Evolutionary conservation across 352 stramenopile genomes (phyloP), one percentile per base, ranked within the genome.

Genomic region (Phytophthora citricola): DNA sequence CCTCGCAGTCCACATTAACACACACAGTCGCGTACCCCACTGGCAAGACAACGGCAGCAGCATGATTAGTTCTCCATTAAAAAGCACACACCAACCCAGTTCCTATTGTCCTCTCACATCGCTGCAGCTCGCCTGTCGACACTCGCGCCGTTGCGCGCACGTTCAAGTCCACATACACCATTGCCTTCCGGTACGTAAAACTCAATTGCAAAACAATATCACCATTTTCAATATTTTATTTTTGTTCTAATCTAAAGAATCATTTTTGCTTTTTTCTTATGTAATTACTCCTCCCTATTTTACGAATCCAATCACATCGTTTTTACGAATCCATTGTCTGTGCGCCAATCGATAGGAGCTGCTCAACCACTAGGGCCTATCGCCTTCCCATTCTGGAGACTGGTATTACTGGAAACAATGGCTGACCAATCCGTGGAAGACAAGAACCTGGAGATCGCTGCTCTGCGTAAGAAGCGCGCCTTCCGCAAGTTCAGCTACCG

Each of bases 401-500:
- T 58, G 14, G 70, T 72, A 78, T 83, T 73, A 74, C 71, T 75
- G 59, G 45, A 83, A 77, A 81, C 75, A 80, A 83, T 83, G 75
- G 75, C 70, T 76, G 66, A 80, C 41, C 65, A 69, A 72, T 69
- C 72, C 26, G 54, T 69, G 40, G 81, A 93, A 63, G 66, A 90
- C 39, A 81, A 87, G 69, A 91, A 90, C 77, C 66, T 94, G 52
- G 85, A 94, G 70, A 71, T 99, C 79, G 94, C 96, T 73, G 97
- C 98, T 69, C 87, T 99, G 66, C 98, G 97, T 77, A 99, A 99
- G 94, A 99, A 99, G 91, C 96, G 98, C 75, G 96, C 97, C 69
- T 99, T 99, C 95, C 98, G 98, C 82, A 99, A 99, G 89, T 99
- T 99, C 81, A 99, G 96, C 73, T 99, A 98, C 94, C 95, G 97